A percentile compares a stretch with the other conserved stretches of the same genome.
phyloP scores from a whole-genome alignment of 306 rosid species.

The Acacia melanoxylon region DNA sequence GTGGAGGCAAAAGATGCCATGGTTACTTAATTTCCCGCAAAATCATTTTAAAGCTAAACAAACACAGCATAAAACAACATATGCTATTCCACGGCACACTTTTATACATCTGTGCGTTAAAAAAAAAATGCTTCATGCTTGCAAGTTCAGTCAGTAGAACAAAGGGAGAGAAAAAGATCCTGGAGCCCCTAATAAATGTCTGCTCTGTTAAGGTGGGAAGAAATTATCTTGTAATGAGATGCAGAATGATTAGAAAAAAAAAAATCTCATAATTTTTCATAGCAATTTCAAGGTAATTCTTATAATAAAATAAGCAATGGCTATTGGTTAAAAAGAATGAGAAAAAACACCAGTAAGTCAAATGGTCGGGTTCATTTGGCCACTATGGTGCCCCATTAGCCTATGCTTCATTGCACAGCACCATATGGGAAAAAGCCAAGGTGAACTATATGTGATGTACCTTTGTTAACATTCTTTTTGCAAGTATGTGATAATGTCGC shows the following conservation, averaged over 20 bases:
- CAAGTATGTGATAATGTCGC: slow-evolving; percentile 97
- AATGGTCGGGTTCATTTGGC: slow-evolving; percentile 3
- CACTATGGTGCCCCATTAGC: slow-evolving; percentile 12
- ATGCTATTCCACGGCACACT: background rate
- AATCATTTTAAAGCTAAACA: slow-evolving; percentile 13
- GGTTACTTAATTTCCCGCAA: background rate
- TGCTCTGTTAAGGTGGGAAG: background rate
- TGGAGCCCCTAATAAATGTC: background rate
- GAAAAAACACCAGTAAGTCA: background rate
- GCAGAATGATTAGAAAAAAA: background rate
- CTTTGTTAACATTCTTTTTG: slow-evolving; percentile 97
- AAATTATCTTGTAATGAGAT: slow-evolving; percentile 14
- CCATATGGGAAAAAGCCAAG: slow-evolving; percentile 17
- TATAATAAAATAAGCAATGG: slow-evolving; percentile 1
- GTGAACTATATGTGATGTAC: slow-evolving; percentile 51
- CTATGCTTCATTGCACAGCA: slow-evolving; percentile 19
- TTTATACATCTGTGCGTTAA: background rate
- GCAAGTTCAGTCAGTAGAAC: slow-evolving; percentile 7
- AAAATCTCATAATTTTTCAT: background rate
- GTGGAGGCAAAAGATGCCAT: slow-evolving; percentile 2
- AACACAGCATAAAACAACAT: slow-evolving; percentile 17
- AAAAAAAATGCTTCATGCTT: background rate
- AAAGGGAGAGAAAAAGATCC: background rate
- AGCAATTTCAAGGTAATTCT: background rate
- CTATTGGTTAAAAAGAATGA: background rate